phyloP scores from a whole-genome alignment of 352 stramenopile species.

The Phytophthora sp. region DNA sequence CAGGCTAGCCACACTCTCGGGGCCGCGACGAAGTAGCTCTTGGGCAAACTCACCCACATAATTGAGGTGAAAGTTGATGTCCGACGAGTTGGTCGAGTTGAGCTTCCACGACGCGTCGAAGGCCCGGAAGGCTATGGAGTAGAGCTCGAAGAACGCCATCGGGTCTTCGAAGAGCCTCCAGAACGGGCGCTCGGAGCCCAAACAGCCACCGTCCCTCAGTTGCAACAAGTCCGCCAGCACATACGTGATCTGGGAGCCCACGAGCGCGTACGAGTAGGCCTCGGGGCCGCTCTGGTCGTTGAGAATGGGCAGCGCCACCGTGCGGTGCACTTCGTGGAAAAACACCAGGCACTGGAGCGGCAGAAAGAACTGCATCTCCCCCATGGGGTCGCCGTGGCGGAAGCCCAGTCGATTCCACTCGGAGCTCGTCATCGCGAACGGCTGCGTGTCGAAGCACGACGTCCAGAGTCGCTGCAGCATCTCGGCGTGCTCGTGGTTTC shows the following conservation, averaged over 20 bases:
- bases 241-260: constrained; percentile 59
- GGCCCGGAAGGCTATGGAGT: constrained; percentile 71
- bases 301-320: constrained; percentile 67
- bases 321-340: constrained; percentile 80
- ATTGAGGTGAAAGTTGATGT: constrained; percentile 72
- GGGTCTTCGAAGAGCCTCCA: constrained; percentile 89
- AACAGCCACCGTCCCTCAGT: constrained; percentile 71
- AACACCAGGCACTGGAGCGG: constrained; percentile 83
- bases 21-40: constrained; percentile 71
- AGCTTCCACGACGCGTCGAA: constrained; percentile 78
- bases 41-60: constrained; percentile 75
- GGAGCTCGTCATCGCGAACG: constrained; percentile 48
- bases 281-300: constrained; percentile 63
- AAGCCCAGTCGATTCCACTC: constrained; percentile 76
- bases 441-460: constrained; percentile 70
- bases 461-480: constrained; percentile 73
- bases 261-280: constrained; percentile 68
- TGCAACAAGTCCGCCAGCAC: constrained; percentile 76
- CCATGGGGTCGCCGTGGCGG: constrained; percentile 64
- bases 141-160: constrained; percentile 84
- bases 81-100: constrained; percentile 43
- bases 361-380: constrained; percentile 73
- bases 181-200: constrained; percentile 79
- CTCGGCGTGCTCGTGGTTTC: constrained; percentile 73
- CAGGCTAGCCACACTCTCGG: constrained; percentile 62